Evolutionary conservation across 192 early-diverging fungal genomes (phyloP), one percentile per base, ranked within the genome.

Genomic region (Paraglomus brasilianum): DNA sequence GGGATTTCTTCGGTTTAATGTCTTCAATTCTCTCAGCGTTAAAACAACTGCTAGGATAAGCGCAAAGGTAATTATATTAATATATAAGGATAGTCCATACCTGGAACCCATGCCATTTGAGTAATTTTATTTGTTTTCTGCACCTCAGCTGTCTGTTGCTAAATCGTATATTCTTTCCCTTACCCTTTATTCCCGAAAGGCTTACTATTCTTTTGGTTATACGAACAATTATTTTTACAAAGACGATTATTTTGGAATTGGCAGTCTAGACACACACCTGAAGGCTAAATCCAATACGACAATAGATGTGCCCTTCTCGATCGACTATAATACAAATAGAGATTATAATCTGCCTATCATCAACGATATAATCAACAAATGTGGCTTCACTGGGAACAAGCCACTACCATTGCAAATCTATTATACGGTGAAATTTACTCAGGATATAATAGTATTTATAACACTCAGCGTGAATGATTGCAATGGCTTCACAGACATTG

Each of bases 211-310:
- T n/a, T 9, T 72, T 39, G 11, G 11, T n/a, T 14, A 30, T 43
- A 80, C 83, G 84, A 80, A 77, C 21, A 83, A 76, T 69, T 83
- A 86, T 67, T 80, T 82, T 39, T 42, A 60, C 13, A 75, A 73
- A 40, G 46, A 64, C 4, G 60, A 69, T 10, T 60, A 76, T 14
- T 75, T 86, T 30, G 84, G 84, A 42, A 76, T 77, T 21, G 84
- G 82, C 13, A 65, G 66, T 9, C 8, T 82, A 36, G 67, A 62
- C n/a, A 50, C 79, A 9, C 48, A 70, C 7, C 78, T 86, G 47
- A 66, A 70, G 3, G 44, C 62, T 9, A 53, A 79, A 9, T 56
- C 70, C n/a, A 79, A 60, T 13, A 77, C 69, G 5, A 63, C 69
- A 24, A 55, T 86, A 24, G 70, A 55, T 0, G 82, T 86, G 48